Conservation (phyloP, 2,329 filamentous ascomycete genomes). For the Cryphonectria japonica region DNA sequence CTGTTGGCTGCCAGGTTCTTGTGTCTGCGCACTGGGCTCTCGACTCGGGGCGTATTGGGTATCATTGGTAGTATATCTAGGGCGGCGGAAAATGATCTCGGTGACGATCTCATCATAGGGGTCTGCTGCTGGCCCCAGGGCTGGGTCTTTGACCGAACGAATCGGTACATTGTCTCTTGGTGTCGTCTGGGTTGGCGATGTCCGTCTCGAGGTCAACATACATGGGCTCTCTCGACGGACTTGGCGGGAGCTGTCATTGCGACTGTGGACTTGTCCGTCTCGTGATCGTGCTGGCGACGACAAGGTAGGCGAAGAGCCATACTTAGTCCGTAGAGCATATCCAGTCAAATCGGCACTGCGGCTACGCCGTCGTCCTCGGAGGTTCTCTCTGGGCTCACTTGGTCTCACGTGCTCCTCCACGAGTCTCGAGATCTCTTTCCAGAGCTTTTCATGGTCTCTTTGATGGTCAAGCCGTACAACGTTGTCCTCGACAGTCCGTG, state of each 20-base stretch:
- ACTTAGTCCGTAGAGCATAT: neutral
- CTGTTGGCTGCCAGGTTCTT: neutral
- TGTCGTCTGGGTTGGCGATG: neutral
- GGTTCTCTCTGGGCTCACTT: neutral
- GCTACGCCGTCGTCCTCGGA: constrained; percentile 20
- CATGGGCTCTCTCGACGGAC: neutral
- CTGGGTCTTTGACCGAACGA: constrained; percentile 18
- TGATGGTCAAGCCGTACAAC: neutral
- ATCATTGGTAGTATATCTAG: neutral
- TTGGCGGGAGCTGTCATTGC: neutral
- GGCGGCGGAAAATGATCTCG: constrained; percentile 21
- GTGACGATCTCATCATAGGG: constrained; percentile 23
- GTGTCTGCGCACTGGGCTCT: neutral
- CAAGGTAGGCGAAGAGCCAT: neutral
- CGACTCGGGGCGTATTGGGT: neutral
- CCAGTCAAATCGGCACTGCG: neutral
- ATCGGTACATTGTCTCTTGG: constrained; percentile 2
- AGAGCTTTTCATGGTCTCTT: constrained; percentile 13
- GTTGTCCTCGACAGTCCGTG: too few relatives aligned
- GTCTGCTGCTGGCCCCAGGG: constrained; percentile 13
- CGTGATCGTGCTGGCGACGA: neutral
- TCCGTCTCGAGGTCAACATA: neutral
- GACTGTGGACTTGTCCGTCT: neutral
- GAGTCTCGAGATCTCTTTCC: constrained; percentile 21
- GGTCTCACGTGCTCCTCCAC: constrained; percentile 15